Base-by-base conservation (phyloP, 2,329 filamentous ascomycete genomes). In the Ophiocordyceps australis region DNA sequence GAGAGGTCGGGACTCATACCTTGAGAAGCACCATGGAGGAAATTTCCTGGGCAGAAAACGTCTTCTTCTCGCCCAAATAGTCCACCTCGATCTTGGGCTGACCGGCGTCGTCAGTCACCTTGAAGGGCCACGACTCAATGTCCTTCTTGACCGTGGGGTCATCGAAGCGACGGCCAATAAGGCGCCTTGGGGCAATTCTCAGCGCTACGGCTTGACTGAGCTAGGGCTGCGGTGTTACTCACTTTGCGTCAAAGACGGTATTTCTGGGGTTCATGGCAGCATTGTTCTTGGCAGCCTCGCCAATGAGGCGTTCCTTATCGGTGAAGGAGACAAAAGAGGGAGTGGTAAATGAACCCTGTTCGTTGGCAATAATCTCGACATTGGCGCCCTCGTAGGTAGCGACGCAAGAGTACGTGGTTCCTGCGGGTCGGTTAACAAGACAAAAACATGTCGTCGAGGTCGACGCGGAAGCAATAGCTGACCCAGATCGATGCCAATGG, bases 401-500 rank as follows among this genome's bases (percentile, higher is more conserved):
- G 65, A 95, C 89, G 62, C 89, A 98, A 52, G 89, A 95, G 74
- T 98, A 98, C 60, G 89, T 98, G 46, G 89, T 98, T 62, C 89
- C 86, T 94, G 45, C 38, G 32, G 17, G 33, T 26, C n/a, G 16
- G 10, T 10, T 17, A n/a, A 12, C 15, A 16, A 13, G 23, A 16
- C 25, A 14, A 22, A 14, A 11, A 7, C 17, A 7, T 7, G 17
- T 10, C 17, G 8, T 12, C 8, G 12, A 10, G 27, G 20, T 17
- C 20, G 16, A 6, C 17, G 15, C 15, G 25, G 15, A n/a, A 11
- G n/a, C n/a, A 17, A 14, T 13, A 24, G 63, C 75, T 49, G 66
- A 92, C 86, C 89, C 65, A 98, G 73, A 76, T 98, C 89, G 67
- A 98, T 98, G 74, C 89, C 89, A 66, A 95, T 82, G 74, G 89